Evolutionary conservation across 352 stramenopile species (phyloP).

Genomic region (Globisporangium radiosum): DNA sequence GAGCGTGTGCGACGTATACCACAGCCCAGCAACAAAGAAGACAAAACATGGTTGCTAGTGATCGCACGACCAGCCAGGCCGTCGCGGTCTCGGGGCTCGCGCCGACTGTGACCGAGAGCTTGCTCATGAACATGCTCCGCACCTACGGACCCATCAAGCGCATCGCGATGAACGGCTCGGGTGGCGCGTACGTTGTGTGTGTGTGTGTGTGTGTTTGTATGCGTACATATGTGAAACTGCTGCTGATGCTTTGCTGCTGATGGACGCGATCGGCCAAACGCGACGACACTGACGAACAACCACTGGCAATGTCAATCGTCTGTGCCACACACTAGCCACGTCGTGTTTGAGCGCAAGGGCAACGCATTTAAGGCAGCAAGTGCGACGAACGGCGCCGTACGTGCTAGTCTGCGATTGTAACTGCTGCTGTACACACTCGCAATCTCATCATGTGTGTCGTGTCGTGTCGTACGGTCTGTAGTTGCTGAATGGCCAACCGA

Average conservation of each 20-base stretch:
- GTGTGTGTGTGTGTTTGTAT: neutral
- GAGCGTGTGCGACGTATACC: neutral
- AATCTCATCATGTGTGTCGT: neutral
- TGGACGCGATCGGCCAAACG: neutral
- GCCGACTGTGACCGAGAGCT: constrained; percentile 22
- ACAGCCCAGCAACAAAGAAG: neutral
- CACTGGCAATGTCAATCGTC: neutral
- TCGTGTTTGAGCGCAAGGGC: constrained; percentile 24
- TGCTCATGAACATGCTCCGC: constrained; percentile 54
- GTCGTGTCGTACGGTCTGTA: constrained; percentile 3
- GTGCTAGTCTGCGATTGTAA: neutral
- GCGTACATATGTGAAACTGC: neutral
- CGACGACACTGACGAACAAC: no score
- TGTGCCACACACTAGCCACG: constrained; percentile 18
- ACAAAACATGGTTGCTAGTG: neutral
- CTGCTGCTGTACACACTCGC: neutral
- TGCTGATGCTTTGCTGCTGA: neutral
- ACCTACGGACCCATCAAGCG: constrained; percentile 52
- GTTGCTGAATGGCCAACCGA: constrained; percentile 41
- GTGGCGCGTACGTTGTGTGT: constrained; percentile 42
- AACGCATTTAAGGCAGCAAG: constrained; percentile 30
- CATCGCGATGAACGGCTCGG: constrained; percentile 32
- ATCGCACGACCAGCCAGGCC: neutral
- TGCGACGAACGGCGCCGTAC: constrained; percentile 41
- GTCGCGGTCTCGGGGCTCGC: constrained; percentile 36